These are phyloP conservation scores for Phytophthora pseudosyringae DNA, from an alignment of 352 stramenopile genomes.

Conservation along the genomic window DNA sequence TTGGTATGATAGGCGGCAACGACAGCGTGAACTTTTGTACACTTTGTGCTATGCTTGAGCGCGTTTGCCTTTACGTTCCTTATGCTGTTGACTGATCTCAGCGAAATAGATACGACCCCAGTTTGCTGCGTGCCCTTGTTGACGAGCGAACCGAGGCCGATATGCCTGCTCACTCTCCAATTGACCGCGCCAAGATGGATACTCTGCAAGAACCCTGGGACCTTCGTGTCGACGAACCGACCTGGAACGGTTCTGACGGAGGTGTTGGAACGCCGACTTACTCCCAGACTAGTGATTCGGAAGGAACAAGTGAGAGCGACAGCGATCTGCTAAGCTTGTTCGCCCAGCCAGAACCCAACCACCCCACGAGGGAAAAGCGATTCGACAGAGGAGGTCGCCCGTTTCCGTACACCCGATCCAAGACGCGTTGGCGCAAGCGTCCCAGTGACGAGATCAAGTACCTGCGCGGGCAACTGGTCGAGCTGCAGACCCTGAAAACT, in stretches of 20 bases:
- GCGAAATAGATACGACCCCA: not conserved
- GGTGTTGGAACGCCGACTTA: not conserved
- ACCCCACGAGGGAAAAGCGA: not conserved
- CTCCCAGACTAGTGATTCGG: conserved; percentile 6
- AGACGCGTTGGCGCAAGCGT: conserved; percentile 37
- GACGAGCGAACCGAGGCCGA: not conserved
- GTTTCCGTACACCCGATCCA: conserved; percentile 33
- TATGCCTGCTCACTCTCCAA: conserved; percentile 19
- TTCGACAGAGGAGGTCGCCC: conserved; percentile 14
- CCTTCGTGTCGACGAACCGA: not conserved
- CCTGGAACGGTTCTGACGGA: not conserved
- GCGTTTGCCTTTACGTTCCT: conserved; percentile 1
- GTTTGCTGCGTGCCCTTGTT: not conserved
- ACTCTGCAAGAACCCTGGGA: conserved; percentile 1
- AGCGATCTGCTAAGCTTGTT: conserved; percentile 20
- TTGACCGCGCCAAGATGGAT: conserved; percentile 6
- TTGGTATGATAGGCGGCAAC: not conserved
- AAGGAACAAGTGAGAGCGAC: conserved; percentile 13
- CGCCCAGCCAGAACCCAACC: conserved; percentile 8
- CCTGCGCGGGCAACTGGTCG: conserved; percentile 22
- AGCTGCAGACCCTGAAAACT: conserved; percentile 26
- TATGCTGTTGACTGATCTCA: not conserved
- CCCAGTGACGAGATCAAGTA: conserved; percentile 46
- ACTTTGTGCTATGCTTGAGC: conserved; percentile 1
- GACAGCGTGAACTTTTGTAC: conserved; percentile 16